Percentiles rank a stretch among this genome's conserved stretches.
Conservation (phyloP, 768 basidiomycete species). For the Hemileccinum rubropunctum region DNA sequence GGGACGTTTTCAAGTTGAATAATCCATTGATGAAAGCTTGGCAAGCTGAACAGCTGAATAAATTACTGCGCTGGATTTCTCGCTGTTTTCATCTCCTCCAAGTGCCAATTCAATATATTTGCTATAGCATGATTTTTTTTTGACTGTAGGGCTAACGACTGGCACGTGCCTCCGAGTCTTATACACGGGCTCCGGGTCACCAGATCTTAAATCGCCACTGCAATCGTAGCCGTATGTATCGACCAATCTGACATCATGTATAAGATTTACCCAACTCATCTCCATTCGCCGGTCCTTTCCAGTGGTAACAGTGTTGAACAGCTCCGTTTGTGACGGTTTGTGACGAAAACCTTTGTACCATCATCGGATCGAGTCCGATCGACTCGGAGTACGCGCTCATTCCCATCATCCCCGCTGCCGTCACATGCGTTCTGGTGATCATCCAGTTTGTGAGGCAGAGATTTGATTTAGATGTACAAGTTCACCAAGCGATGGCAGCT, state of each 20-base stretch:
- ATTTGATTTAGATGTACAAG: not conserved
- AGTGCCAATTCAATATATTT: too few relatives aligned
- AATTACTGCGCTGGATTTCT: too few relatives aligned
- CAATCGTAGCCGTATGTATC: not conserved
- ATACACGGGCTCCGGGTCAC: too few relatives aligned
- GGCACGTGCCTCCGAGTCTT: too few relatives aligned
- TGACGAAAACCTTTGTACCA: not conserved
- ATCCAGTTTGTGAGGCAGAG: not conserved
- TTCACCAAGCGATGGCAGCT: not conserved
- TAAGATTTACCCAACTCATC: not conserved
- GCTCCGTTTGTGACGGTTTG: conserved; percentile 1
- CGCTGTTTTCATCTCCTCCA: too few relatives aligned
- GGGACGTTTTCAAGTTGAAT: too few relatives aligned
- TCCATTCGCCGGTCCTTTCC: not conserved
- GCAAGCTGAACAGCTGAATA: too few relatives aligned
- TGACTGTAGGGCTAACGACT: too few relatives aligned
- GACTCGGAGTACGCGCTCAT: not conserved
- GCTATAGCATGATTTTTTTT: too few relatives aligned
- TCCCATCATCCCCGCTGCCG: not conserved
- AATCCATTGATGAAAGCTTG: too few relatives aligned
- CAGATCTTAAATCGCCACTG: too few relatives aligned
- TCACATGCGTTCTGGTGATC: not conserved
- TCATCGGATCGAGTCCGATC: too few relatives aligned
- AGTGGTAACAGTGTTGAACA: not conserved
- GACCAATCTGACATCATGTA: not conserved